Conservation (phyloP, 495 filamentous ascomycete genomes). For the Lentithecium fluviatile region DNA sequence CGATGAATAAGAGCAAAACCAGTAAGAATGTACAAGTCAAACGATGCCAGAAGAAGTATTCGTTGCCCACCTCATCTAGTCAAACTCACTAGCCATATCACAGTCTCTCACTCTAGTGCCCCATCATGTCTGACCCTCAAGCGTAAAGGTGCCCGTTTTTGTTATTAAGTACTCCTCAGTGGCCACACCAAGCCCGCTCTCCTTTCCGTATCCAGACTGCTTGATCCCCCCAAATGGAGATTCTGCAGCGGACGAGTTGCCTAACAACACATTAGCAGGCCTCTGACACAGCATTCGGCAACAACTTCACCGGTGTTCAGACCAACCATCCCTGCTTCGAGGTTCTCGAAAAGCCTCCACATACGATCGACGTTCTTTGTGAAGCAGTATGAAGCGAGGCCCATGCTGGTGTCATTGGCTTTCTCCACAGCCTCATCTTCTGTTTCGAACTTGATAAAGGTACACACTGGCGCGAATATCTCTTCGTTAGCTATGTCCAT, state of each 20-base stretch:
- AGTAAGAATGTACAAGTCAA: too few species aligned
- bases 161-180: constrained; percentile 69
- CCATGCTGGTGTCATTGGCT: constrained; percentile 62
- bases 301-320: constrained; percentile 59
- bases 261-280: constrained; percentile 13
- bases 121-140: constrained; percentile 57
- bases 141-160: constrained; percentile 66
- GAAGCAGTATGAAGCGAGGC: constrained; percentile 61
- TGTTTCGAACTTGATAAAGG: constrained; percentile 66
- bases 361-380: constrained; percentile 70
- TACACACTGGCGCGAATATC: constrained; percentile 67
- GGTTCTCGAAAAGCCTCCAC: constrained; percentile 69
- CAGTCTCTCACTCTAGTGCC: neutral
- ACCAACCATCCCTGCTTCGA: constrained; percentile 77
- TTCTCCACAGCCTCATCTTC: constrained; percentile 64
- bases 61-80: neutral
- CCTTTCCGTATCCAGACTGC: constrained; percentile 74
- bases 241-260: constrained; percentile 61
- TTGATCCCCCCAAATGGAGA: constrained; percentile 75
- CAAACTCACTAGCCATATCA: neutral
- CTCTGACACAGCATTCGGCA: neutral
- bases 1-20: too few species aligned
- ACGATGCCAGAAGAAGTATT: too few species aligned
- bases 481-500: constrained; percentile 70
- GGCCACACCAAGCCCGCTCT: constrained; percentile 66